Evolutionary conservation across 345 rosid species (phyloP), one percentile per base, ranked within the genome.

Genomic region (Corymbia maculata): DNA sequence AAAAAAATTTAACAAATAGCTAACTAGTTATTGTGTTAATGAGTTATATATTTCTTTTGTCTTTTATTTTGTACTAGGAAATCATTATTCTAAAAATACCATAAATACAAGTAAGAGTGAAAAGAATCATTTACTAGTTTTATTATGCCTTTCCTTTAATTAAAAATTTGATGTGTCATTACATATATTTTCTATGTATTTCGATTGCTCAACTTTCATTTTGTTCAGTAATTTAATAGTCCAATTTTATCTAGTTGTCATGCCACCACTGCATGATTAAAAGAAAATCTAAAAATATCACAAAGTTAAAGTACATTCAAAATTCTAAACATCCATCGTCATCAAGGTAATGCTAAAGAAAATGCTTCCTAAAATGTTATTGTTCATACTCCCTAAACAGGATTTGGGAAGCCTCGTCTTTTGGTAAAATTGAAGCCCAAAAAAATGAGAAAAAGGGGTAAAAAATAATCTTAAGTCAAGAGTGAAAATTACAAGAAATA

Each of bases 331-430:
- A 70, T 9, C 80, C 80, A 70, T 32, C 16, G 6, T 5, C 9
- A 36, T 70, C 26, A 1, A 70, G 22, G 7, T 36, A 36, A 70
- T 4, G 80, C 80, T 70, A 70, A 70, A 36, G 47, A 17, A 57
- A 70, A 70, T 36, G 44, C 80, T 70, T 0, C 47, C 26, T 36
- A 36, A 36, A 0, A 70, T 24, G 32, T 16, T 70, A 70, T 1
- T 32, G 80, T 70, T 0, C 45, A 17, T 17, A 2, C 80, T 32
- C 12, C 12, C 24, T 17, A 3, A 0, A 36, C 0, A 17, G 24
- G 13, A 9, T 75, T 47, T 9, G 0, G 0, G 82, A 16, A 9
- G 13, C 5, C 36, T 75, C 36, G 0, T 36, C 80, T 1, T 36
- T 36, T 2, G 4, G 9, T 8, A 32, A 16, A 32, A 68, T 32